Conservation (phyloP, 1,139 yeast genomes). For the Geotrichum candidum region DNA sequence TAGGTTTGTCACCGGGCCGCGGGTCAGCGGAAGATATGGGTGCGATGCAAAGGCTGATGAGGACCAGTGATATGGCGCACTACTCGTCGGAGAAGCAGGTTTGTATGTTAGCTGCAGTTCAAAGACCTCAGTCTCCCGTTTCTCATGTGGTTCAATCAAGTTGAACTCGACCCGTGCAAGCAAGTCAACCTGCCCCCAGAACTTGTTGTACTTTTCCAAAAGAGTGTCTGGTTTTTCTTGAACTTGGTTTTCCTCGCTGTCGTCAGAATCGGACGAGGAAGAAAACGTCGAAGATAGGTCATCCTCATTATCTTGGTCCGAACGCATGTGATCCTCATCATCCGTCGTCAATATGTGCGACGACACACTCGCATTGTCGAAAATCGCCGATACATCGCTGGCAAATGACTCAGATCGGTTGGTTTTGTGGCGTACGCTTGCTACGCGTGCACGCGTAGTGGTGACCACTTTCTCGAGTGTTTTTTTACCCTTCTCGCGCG, state of each 20-base stretch:
- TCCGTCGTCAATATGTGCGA: background rate
- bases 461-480: slow-evolving; percentile 13
- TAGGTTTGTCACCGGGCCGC: slow-evolving; percentile 4
- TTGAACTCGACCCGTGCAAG: slow-evolving; percentile 36
- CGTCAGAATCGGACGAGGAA: background rate
- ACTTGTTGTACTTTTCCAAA: slow-evolving; percentile 18
- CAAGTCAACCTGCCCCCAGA: slow-evolving; percentile 35
- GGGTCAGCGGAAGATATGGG: slow-evolving; percentile 11
- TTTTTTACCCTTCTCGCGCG: slow-evolving; percentile 10
- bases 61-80: slow-evolving; percentile 44
- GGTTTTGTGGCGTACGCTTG: background rate
- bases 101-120: slow-evolving; percentile 50
- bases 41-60: slow-evolving; percentile 30
- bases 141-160: slow-evolving; percentile 30
- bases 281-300: background rate
- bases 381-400: background rate
- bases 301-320: background rate
- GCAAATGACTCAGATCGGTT: background rate
- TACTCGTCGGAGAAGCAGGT: background rate
- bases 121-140: slow-evolving; percentile 54
- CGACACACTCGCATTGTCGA: background rate
- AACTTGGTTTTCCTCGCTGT: background rate
- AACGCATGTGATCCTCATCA: background rate
- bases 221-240: background rate
- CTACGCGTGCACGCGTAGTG: slow-evolving; percentile 5